A percentile compares a stretch with the other conserved stretches of the same genome.
Conservation (phyloP, 768 basidiomycete species). For the Mrakia frigida region DNA sequence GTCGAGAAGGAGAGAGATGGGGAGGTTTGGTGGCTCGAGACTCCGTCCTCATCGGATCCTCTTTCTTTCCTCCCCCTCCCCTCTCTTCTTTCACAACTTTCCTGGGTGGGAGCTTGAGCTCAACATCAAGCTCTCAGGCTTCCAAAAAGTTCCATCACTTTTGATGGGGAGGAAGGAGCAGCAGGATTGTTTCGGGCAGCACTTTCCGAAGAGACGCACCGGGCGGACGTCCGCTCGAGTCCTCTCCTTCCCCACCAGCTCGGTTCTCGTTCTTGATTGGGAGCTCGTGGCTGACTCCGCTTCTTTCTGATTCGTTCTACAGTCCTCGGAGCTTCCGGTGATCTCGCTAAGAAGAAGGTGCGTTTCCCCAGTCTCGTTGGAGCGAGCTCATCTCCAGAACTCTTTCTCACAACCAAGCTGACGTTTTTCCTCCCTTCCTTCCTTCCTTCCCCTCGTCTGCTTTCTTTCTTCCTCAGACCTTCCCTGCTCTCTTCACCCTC, state of each 20-base stretch:
- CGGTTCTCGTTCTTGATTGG: neutral
- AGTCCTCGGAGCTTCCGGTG: slow-evolving; percentile 92
- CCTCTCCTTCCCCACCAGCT: neutral
- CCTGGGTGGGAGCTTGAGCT: neutral
- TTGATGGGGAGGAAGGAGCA: neutral
- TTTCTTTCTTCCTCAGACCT: slow-evolving; percentile 63
- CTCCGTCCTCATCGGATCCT: slow-evolving; percentile 2
- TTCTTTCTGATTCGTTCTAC: neutral
- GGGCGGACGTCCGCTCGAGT: slow-evolving; percentile 5
- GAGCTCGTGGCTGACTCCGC: neutral
- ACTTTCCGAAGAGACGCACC: neutral
- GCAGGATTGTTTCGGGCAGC: neutral
- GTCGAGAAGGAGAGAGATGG: neutral
- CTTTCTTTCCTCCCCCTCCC: neutral
- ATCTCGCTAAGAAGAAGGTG: slow-evolving; percentile 98
- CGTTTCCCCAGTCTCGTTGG: slow-evolving; percentile 7
- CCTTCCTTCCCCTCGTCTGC: neutral
- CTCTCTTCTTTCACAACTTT: neutral
- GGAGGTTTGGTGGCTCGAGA: neutral
- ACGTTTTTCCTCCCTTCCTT: slow-evolving; percentile 10
- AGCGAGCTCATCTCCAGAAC: neutral
- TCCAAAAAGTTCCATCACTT: neutral
- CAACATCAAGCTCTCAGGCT: neutral
- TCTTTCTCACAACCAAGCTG: neutral
- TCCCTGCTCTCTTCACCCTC: slow-evolving; percentile 89